Evolutionary conservation across 2,329 filamentous ascomycete species (phyloP), one percentile per base, ranked within the genome.

Genomic region (Hymenoscyphus albidus): DNA sequence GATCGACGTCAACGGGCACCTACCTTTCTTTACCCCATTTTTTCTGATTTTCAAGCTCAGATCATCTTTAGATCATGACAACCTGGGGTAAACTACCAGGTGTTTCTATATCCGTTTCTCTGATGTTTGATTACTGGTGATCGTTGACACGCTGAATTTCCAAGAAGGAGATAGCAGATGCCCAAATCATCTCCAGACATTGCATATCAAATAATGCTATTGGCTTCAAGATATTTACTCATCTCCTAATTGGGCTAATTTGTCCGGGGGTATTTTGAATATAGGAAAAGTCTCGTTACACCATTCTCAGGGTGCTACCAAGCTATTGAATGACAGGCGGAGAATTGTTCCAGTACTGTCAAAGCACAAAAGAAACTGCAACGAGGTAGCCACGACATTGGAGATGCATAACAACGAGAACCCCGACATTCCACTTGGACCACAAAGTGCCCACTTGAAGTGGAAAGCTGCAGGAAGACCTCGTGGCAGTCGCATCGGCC

Each of bases 381-480:
- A 62, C 59, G 35, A 63, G 61, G 61, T 59, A 57, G 56, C 65
- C 62, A 62, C 61, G 58, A 65, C 39, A 63, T 56, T 42, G 18
- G 31, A 54, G 44, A 55, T n/a, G 18, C 44, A 48, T 27, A 39
- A 27, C 13, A 42, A 48, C 18, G 42, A 59, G 44, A 58, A 58
- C 39, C 57, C 38, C 42, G 58, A 62, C 44, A 55, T 40, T 56
- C 59, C 44, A 56, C 59, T 62, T 62, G 59, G 59, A 62, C 59
- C 59, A 56, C 18, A 18, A 39, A 12, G 59, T 44, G 59, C 56
- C 35, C 59, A 22, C 10, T 54, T 55, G 57, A 63, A 68, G 69
- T 67, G 62, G 64, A 66, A 58, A 69, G 59, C 70, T 67, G 69
- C 67, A 67, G 51, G 64, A 61, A 62, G 58, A 48, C 67, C 69